Conservation (phyloP, 371 early-diverging fungal species). For the Mucor saturninus region DNA sequence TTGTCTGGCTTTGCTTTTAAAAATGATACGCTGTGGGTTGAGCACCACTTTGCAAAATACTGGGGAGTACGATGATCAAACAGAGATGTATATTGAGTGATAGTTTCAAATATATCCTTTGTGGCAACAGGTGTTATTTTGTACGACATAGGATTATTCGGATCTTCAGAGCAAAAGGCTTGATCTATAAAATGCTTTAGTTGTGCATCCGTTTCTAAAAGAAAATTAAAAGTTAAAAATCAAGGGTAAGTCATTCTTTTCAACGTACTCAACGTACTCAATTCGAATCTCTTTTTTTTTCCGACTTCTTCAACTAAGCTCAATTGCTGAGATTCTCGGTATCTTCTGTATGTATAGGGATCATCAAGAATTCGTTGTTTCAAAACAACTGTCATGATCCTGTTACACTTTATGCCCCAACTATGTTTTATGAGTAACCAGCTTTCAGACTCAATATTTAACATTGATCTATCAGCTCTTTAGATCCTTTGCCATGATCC, state of each 20-base stretch:
- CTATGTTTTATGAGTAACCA: no score
- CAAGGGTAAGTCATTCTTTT: no score
- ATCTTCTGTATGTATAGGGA: background rate
- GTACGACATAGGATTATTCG: slow-evolving; percentile 17
- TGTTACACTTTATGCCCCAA: no score
- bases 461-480: no score
- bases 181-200: slow-evolving; percentile 10
- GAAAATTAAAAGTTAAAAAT: background rate
- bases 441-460: no score
- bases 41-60: slow-evolving; percentile 20
- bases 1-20: slow-evolving; percentile 25
- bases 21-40: slow-evolving; percentile 10
- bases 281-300: no score
- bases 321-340: no score
- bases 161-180: slow-evolving; percentile 18
- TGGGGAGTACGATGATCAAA: slow-evolving; percentile 11
- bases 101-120: slow-evolving; percentile 17
- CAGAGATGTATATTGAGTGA: slow-evolving; percentile 14
- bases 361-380: slow-evolving; percentile 12
- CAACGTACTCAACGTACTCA: no score
- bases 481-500: no score
- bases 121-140: slow-evolving; percentile 6
- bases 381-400: background rate
- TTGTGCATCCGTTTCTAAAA: slow-evolving; percentile 23
- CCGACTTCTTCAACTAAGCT: no score